phyloP scores from a whole-genome alignment of 192 early-diverging fungal species.

The Nowakowskiella sp. region DNA sequence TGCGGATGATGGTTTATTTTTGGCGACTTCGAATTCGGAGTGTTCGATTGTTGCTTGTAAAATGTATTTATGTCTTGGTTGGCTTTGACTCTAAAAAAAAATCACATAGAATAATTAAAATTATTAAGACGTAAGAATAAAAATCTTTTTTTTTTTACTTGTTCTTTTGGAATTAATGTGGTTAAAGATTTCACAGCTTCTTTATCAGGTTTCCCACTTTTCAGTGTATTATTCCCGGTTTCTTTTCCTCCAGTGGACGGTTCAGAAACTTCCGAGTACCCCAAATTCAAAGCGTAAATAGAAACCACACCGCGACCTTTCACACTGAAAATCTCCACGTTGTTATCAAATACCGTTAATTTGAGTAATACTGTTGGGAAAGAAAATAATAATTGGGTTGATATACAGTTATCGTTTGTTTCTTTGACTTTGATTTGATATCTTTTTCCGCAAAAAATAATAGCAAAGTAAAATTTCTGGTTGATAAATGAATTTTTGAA shows the following conservation, averaged over 20 bases:
- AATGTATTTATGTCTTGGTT: constrained; percentile 41
- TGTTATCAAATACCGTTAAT: constrained; percentile 48
- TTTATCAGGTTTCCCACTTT: constrained; percentile 30
- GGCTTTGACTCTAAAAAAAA: constrained; percentile 17
- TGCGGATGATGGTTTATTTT: too few species aligned
- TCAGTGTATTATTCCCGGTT: neutral
- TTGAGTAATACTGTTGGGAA: constrained; percentile 26
- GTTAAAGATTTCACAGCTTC: constrained; percentile 27
- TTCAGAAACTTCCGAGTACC: constrained; percentile 26
- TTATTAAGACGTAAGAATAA: constrained; percentile 15
- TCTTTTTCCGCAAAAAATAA: constrained; percentile 17
- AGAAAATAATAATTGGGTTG: constrained; percentile 41
- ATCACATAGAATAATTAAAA: neutral
- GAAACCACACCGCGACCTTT: constrained; percentile 36
- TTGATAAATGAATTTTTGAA: constrained; percentile 7
- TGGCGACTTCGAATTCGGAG: constrained; percentile 8
- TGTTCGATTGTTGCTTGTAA: constrained; percentile 35
- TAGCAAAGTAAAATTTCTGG: neutral
- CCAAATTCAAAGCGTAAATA: constrained; percentile 25
- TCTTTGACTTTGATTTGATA: constrained; percentile 44
- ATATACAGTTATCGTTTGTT: constrained; percentile 28
- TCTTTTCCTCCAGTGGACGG: constrained; percentile 8
- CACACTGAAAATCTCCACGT: constrained; percentile 31
- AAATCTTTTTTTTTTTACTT: constrained; percentile 14
- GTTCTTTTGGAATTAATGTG: constrained; percentile 1